Evolutionary conservation across 2,329 filamentous ascomycete genomes (phyloP).

Genomic region (Colletotrichum caudatum): DNA sequence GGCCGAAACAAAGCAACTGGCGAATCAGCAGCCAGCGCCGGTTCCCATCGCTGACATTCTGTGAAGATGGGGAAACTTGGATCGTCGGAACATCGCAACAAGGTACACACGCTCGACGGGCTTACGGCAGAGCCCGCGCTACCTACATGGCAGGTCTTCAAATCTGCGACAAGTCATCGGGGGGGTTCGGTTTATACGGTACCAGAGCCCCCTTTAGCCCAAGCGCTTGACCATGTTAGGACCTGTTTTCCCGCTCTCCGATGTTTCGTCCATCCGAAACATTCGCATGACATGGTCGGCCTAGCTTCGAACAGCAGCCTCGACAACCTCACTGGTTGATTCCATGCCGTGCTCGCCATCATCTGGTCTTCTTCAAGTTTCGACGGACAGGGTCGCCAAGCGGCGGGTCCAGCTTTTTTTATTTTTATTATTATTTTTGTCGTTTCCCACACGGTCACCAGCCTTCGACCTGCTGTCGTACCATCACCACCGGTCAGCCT

Average conservation of each 20-base stretch:
- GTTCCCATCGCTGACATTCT: constrained; percentile 18
- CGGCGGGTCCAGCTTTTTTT: neutral
- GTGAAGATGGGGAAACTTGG: constrained; percentile 40
- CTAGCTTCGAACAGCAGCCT: constrained; percentile 14
- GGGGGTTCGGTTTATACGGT: neutral
- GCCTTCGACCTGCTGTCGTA: constrained; percentile 3
- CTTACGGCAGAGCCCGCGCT: neutral
- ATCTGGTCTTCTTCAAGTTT: constrained; percentile 8
- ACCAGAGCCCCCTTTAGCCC: neutral
- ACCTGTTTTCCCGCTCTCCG: constrained; percentile 23
- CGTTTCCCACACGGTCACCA: neutral
- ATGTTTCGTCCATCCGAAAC: constrained; percentile 43
- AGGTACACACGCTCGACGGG: neutral
- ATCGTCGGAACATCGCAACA: constrained; percentile 39
- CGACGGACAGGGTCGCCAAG: constrained; percentile 9
- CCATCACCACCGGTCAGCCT: constrained; percentile 20
- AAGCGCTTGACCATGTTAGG: constrained; percentile 23
- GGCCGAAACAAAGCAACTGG: constrained; percentile 6
- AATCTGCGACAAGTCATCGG: neutral
- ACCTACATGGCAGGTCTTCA: neutral
- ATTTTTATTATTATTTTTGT: neutral
- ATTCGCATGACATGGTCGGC: constrained; percentile 43
- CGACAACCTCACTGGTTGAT: constrained; percentile 44
- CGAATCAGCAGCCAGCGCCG: constrained; percentile 26
- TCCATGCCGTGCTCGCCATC: constrained; percentile 14